phyloP scores from a whole-genome alignment of 805 yeast species.

The Spencermartinsiella europaea region DNA sequence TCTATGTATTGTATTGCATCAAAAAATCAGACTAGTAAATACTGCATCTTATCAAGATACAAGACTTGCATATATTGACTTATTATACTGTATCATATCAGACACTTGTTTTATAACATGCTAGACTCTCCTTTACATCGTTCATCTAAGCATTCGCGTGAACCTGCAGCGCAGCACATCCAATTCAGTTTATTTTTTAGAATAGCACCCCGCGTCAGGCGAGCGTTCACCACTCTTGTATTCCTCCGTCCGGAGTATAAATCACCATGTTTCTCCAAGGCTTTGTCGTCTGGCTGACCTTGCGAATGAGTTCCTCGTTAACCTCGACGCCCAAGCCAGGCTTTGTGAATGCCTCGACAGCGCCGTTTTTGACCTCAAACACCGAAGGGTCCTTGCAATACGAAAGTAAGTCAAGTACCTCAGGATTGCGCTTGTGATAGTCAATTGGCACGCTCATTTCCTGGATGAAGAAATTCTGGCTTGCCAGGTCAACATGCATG shows the following conservation, averaged over 20 bases:
- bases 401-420: constrained; percentile 22
- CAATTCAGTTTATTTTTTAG: background rate
- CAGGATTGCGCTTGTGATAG: constrained; percentile 21
- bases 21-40: too few species aligned
- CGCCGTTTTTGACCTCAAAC: constrained; percentile 25
- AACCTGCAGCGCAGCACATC: too few species aligned
- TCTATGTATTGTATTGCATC: too few species aligned
- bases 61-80: too few species aligned
- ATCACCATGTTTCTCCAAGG: constrained; percentile 28
- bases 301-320: constrained; percentile 23
- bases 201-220: background rate
- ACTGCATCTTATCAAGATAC: too few species aligned
- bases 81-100: background rate
- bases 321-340: constrained; percentile 30
- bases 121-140: too few species aligned
- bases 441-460: constrained; percentile 29
- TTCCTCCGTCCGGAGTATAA: constrained; percentile 26
- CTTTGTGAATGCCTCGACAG: constrained; percentile 18
- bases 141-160: too few species aligned
- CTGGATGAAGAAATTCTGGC: constrained; percentile 24
- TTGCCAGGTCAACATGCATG: constrained; percentile 24
- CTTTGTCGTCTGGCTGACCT: constrained; percentile 15
- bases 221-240: constrained; percentile 27
- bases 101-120: background rate
- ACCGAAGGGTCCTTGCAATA: constrained; percentile 23